These are phyloP conservation scores for Tolypocladium pustulatum DNA, from an alignment of 2,329 filamentous ascomycete species.

Conservation along the genomic window DNA sequence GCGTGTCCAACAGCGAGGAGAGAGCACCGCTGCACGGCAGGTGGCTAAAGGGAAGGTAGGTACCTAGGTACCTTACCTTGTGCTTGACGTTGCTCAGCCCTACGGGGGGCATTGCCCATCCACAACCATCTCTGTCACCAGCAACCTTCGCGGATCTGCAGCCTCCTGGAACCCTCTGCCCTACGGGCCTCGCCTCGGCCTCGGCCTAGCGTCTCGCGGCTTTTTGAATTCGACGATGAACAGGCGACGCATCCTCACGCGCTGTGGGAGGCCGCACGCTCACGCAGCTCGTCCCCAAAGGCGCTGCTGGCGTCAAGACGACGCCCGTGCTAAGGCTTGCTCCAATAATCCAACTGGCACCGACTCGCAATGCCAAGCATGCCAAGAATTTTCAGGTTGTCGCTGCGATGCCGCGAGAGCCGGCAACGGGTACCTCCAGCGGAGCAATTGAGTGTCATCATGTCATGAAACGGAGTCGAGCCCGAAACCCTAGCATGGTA, in stretches of 20 bases:
- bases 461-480: neutral
- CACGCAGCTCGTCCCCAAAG: neutral
- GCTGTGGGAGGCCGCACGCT: neutral
- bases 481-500: neutral
- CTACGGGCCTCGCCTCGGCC: neutral
- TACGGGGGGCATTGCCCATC: neutral
- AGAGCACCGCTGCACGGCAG: neutral
- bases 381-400: neutral
- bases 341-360: neutral
- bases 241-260: neutral
- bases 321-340: neutral
- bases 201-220: neutral
- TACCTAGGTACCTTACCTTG: no score
- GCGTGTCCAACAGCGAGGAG: neutral
- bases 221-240: neutral
- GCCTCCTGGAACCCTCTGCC: neutral
- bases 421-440: neutral
- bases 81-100: neutral
- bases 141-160: neutral
- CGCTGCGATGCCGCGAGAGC: neutral
- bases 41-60: no score
- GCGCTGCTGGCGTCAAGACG: neutral
- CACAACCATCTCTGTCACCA: neutral
- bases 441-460: neutral
- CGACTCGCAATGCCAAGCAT: neutral